Evolutionary conservation across 768 basidiomycete genomes (phyloP), one percentile per base, ranked within the genome.

Genomic region (Chalciporus piperatus): DNA sequence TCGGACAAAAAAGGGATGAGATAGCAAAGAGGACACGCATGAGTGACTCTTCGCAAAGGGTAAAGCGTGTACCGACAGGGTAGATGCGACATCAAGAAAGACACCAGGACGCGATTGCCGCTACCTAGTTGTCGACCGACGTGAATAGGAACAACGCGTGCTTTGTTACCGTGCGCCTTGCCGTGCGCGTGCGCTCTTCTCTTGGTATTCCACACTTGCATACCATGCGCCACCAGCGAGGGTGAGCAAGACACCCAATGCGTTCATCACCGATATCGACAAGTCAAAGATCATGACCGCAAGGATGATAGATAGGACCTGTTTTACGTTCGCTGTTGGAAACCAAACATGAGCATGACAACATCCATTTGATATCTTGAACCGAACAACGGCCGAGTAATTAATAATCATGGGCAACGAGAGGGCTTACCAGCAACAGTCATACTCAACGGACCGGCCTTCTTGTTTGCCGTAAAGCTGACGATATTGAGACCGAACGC

Each of bases 401-500:
- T 30, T 38, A 27, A 25, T 30, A 20, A 22, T 45, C 41, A 7
- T 13, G 13, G 33, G 45, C 16, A 48, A 19, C 9, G 20, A 25
- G 23, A 16, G 20, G 47, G 74, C 82, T 49, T 53, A 89, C 87
- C 87, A 53, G 92, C 90, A 42, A 96, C 92, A 10, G 88, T 91
- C 89, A 95, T 96, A 42, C 86, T 88, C 56, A 96, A 65, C 12
- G 93, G 85, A 2, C 94, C 93, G 0, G 92, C 85, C 64, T 88
- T 85, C 69, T 87, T 86, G 72, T 98, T 99, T n/a, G 97, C 91
- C 37, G 89, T 90, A 64, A 99, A 97, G 66, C 88, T 91, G 50
- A 97, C 90, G 3, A 98, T 83, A 60, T 98, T 99, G 46, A 99
- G 74, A 13, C 84, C 87, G 63, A 97, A 98, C 4, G 97, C 97